A percentile compares a stretch with the other conserved stretches of the same genome.
Evolutionary conservation across 495 filamentous ascomycete species (phyloP).

Genomic region (Beverwykella pulmonaria): DNA sequence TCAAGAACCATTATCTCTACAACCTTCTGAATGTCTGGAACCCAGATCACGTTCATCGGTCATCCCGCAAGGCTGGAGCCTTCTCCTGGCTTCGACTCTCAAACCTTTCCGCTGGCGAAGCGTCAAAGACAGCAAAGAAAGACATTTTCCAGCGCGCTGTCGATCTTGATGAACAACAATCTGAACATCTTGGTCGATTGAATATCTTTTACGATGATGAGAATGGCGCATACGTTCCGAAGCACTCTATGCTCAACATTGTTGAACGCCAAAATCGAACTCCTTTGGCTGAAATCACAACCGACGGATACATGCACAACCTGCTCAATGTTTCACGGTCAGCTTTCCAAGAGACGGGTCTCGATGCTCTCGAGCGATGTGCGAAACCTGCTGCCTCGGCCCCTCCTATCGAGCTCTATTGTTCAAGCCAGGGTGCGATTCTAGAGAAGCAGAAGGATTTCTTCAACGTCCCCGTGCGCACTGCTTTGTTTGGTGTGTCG

Average conservation of each 20-base stretch:
- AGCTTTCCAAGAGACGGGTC: constrained; percentile 67
- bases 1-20: constrained; percentile 69
- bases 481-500: constrained; percentile 70
- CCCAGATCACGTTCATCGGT: constrained; percentile 72
- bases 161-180: constrained; percentile 53
- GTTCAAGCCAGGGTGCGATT: constrained; percentile 66
- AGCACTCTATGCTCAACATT: constrained; percentile 80
- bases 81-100: constrained; percentile 93
- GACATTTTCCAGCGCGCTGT: constrained; percentile 67
- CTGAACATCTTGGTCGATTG: constrained; percentile 50
- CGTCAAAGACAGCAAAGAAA: constrained; percentile 64
- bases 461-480: constrained; percentile 77
- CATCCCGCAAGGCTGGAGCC: constrained; percentile 56
- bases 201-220: constrained; percentile 65
- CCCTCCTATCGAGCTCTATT: constrained; percentile 82
- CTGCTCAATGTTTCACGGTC: constrained; percentile 78
- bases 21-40: constrained; percentile 89
- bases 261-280: constrained; percentile 66
- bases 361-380: constrained; percentile 77
- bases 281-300: constrained; percentile 69
- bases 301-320: constrained; percentile 69
- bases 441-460: constrained; percentile 72
- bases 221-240: constrained; percentile 61
- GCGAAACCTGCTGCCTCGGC: constrained; percentile 74
- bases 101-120: constrained; percentile 73